phyloP scores from a whole-genome alignment of 306 rosid genomes.

The Trichosanthes truncata region DNA sequence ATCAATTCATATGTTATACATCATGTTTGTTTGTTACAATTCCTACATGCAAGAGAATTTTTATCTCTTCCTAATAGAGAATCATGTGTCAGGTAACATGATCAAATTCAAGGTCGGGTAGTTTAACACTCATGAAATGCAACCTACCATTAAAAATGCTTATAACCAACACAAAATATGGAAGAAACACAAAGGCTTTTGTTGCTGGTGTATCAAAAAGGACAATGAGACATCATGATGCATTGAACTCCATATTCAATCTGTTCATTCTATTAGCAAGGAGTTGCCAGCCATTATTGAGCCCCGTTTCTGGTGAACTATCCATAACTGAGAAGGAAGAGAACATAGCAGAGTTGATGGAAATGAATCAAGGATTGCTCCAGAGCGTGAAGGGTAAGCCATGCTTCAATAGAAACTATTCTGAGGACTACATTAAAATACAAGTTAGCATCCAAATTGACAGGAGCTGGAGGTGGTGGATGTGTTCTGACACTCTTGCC shows the following conservation, averaged over 20 bases:
- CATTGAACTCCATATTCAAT: slow-evolving; percentile 64
- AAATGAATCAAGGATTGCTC: slow-evolving; percentile 94
- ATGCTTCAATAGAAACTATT: slow-evolving; percentile 75
- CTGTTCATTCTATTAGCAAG: slow-evolving; percentile 77
- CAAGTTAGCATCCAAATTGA: slow-evolving; percentile 75
- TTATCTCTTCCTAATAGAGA: slow-evolving; percentile 6
- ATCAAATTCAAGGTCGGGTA: slow-evolving; percentile 78
- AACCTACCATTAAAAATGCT: slow-evolving; percentile 65
- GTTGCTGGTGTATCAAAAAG: slow-evolving; percentile 90
- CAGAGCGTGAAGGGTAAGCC: slow-evolving; percentile 93
- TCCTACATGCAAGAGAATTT: background rate
- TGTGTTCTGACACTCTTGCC: slow-evolving; percentile 93
- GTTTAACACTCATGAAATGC: slow-evolving; percentile 39
- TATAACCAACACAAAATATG: slow-evolving; percentile 81
- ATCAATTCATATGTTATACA: background rate
- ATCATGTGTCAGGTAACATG: slow-evolving; percentile 55
- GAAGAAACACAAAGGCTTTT: slow-evolving; percentile 86
- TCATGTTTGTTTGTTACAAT: background rate
- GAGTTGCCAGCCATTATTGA: slow-evolving; percentile 55
- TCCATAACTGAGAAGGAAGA: slow-evolving; percentile 61
- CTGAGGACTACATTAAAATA: slow-evolving; percentile 75
- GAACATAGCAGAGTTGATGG: slow-evolving; percentile 76
- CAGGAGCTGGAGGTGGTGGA: slow-evolving; percentile 99
- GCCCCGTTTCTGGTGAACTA: slow-evolving; percentile 36
- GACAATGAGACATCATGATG: slow-evolving; percentile 57